Evolutionary conservation across 495 filamentous ascomycete genomes (phyloP).

Genomic region (Penicillium mononematosum): DNA sequence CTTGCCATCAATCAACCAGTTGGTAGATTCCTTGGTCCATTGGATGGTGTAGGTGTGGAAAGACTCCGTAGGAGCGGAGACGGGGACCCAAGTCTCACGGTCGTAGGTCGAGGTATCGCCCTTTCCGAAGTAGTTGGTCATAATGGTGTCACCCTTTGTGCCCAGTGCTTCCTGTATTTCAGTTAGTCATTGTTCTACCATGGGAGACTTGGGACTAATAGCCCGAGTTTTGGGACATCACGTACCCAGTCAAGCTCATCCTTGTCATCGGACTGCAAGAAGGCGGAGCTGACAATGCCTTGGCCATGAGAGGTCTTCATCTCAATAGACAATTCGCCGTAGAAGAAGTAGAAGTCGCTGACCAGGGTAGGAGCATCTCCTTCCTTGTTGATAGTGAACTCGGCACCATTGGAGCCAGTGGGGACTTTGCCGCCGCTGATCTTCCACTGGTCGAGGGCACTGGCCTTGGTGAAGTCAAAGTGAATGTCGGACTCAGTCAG

Average conservation of each 20-base stretch:
- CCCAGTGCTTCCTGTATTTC: slow-evolving; percentile 51
- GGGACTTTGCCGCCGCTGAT: slow-evolving; percentile 56
- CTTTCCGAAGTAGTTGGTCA: slow-evolving; percentile 96
- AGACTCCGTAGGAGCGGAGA: slow-evolving; percentile 61
- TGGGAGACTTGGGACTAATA: neutral
- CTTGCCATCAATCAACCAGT: slow-evolving; percentile 77
- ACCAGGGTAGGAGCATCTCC: slow-evolving; percentile 74
- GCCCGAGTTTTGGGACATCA: neutral
- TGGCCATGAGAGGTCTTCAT: slow-evolving; percentile 71
- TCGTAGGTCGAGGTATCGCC: slow-evolving; percentile 77
- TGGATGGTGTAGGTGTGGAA: slow-evolving; percentile 85
- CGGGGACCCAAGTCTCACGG: slow-evolving; percentile 59
- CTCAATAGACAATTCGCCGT: slow-evolving; percentile 66
- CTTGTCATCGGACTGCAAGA: slow-evolving; percentile 85
- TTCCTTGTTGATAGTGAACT: slow-evolving; percentile 68
- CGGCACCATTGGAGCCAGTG: slow-evolving; percentile 54
- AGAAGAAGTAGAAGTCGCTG: slow-evolving; percentile 75
- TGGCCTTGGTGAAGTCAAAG: slow-evolving; percentile 63
- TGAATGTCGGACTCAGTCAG: slow-evolving; percentile 52
- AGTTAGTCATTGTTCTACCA: slow-evolving; percentile 1
- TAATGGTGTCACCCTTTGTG: slow-evolving; percentile 61
- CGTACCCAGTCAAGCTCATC: slow-evolving; percentile 95
- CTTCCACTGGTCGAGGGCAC: slow-evolving; percentile 55
- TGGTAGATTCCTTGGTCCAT: slow-evolving; percentile 71
- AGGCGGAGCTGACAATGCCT: slow-evolving; percentile 77